These are phyloP conservation scores for Phytophthora pini DNA, from an alignment of 352 stramenopile species.

Conservation along the genomic window DNA sequence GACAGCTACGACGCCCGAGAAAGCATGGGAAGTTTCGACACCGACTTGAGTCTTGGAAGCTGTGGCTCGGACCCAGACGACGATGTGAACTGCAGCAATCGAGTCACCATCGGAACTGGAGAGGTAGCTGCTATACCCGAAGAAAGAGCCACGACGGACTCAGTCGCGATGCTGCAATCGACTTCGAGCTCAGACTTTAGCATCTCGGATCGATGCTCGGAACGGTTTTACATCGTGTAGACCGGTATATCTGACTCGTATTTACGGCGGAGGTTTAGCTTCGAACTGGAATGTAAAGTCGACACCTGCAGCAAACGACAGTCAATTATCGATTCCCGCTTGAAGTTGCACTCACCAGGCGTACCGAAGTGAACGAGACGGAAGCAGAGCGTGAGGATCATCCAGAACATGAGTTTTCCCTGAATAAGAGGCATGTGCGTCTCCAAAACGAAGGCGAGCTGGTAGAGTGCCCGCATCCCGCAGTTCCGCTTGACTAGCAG, in stretches of 20 bases:
- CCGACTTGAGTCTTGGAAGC: conserved; percentile 23
- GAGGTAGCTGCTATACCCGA: conserved; percentile 6
- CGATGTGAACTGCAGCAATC: conserved; percentile 18
- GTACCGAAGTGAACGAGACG: conserved; percentile 28
- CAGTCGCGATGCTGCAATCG: conserved; percentile 28
- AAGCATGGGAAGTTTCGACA: conserved; percentile 17
- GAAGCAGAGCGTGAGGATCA: conserved; percentile 19
- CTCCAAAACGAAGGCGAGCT: conserved; percentile 31
- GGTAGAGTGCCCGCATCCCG: conserved; percentile 16
- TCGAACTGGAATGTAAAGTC: conserved; percentile 21
- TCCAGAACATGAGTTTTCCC: conserved; percentile 37
- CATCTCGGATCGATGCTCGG: conserved; percentile 16
- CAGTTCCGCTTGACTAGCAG: conserved; percentile 18
- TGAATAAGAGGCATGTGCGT: conserved; percentile 24
- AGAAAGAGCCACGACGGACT: conserved; percentile 21
- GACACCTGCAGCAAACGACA: conserved; percentile 7
- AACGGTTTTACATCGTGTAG: conserved; percentile 25
- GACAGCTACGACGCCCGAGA: conserved; percentile 24
- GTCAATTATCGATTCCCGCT: too few relatives aligned
- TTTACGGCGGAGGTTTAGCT: not conserved
- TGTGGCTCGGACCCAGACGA: conserved; percentile 11
- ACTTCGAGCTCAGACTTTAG: conserved; percentile 25
- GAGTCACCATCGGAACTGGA: conserved; percentile 19
- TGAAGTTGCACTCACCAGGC: not conserved
- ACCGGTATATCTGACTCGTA: not conserved